Evolutionary conservation across 2,329 filamentous ascomycete species (phyloP).

Genomic region (Chrysoporthe austroafricana): DNA sequence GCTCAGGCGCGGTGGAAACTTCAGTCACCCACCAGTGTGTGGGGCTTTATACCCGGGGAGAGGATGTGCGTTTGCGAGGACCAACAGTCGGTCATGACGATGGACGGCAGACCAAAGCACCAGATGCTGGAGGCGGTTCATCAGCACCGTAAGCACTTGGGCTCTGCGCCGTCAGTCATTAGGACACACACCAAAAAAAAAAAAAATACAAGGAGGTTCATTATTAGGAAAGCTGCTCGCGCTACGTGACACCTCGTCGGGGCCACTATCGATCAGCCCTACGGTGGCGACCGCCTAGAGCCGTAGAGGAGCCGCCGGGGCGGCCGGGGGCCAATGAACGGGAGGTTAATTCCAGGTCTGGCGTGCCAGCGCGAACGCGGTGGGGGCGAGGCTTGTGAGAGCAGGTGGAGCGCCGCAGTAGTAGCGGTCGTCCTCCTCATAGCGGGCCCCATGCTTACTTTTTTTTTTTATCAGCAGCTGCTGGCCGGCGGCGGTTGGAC

Average conservation of each 20-base stretch:
- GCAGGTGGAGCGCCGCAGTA: too few species aligned
- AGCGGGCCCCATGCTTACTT: neutral
- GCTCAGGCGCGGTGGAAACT: constrained; percentile 1
- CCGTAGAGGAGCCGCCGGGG: too few species aligned
- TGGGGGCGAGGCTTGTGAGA: too few species aligned
- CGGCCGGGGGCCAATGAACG: too few species aligned
- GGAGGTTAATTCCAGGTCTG: too few species aligned
- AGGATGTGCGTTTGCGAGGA: constrained; percentile 8
- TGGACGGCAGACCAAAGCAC: constrained; percentile 11
- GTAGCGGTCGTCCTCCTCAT: too few species aligned
- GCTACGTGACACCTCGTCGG: too few species aligned
- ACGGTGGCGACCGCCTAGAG: too few species aligned
- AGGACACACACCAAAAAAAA: neutral
- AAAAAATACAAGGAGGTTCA: neutral
- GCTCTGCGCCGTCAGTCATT: constrained; percentile 9
- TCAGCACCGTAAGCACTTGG: constrained; percentile 14
- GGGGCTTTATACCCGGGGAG: constrained; percentile 19
- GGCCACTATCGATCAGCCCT: too few species aligned
- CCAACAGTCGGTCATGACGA: constrained; percentile 13
- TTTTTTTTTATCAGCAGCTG: neutral
- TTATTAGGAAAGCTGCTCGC: too few species aligned
- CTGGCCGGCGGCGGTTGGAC: neutral
- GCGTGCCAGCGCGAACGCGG: too few species aligned
- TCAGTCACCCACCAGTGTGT: constrained; percentile 14
- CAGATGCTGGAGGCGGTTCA: constrained; percentile 5